These are phyloP conservation scores for Pestalotiopsis sp. DNA, from an alignment of 2,329 filamentous ascomycete genomes.

Conservation along the genomic window DNA sequence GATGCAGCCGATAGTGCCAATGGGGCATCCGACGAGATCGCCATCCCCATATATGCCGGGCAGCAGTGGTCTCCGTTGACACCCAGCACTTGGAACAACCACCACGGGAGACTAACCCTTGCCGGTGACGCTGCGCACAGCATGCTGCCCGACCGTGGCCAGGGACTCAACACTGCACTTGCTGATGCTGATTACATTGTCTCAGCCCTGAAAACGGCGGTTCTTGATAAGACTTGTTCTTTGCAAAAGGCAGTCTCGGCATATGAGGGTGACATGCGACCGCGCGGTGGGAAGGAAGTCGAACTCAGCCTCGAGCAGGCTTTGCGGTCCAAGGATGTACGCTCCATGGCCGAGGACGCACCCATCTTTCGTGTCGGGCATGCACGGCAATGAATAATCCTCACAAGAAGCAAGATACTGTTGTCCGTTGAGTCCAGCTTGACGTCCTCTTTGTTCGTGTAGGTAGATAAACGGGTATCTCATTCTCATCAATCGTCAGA, in stretches of 20 bases:
- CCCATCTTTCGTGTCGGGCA: not conserved
- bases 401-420: not conserved
- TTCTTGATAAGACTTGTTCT: not conserved
- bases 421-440: too few relatives aligned
- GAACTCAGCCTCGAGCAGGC: not conserved
- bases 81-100: not conserved
- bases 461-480: not conserved
- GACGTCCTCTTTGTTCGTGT: not conserved
- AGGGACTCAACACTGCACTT: not conserved
- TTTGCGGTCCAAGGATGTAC: not conserved
- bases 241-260: not conserved
- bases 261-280: not conserved
- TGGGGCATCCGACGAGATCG: not conserved
- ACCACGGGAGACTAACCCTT: not conserved
- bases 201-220: not conserved
- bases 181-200: slow-evolving; percentile 1
- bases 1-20: not conserved
- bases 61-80: not conserved
- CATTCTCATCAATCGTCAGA: not conserved
- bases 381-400: not conserved
- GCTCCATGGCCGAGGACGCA: not conserved
- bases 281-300: not conserved
- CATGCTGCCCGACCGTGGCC: not conserved
- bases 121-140: not conserved
- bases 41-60: not conserved